Conservation (phyloP, 257 asterid species). For the Gynochthodes officinalis region DNA sequence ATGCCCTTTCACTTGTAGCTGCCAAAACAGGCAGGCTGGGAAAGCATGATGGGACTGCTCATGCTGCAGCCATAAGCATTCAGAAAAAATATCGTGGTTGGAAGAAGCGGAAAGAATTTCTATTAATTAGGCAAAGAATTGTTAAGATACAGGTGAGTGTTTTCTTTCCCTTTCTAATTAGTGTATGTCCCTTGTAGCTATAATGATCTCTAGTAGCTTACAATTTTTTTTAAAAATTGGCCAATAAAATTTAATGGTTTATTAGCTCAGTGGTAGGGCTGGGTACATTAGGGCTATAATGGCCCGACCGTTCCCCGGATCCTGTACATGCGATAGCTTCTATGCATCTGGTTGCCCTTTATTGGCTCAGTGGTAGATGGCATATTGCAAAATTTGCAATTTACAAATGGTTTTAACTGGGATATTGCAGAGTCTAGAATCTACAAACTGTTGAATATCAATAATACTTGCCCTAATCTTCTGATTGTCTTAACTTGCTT, state of each 20-base stretch:
- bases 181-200: neutral
- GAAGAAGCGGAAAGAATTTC: conserved; percentile 77
- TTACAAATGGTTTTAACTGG: neutral
- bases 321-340: too few species aligned
- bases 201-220: neutral
- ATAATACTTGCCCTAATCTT: neutral
- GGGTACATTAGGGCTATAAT: too few species aligned
- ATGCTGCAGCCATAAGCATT: conserved; percentile 75
- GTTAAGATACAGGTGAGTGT: conserved; percentile 86
- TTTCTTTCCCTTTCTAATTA: conserved; percentile 14
- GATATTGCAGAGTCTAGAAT: neutral
- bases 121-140: conserved; percentile 68
- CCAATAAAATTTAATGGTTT: neutral
- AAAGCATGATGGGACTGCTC: conserved; percentile 46
- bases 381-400: neutral
- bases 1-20: conserved; percentile 54
- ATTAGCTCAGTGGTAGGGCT: too few species aligned
- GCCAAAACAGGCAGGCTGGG: conserved; percentile 57
- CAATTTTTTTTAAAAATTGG: neutral
- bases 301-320: too few species aligned
- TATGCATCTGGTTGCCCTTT: too few species aligned
- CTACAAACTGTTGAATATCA: neutral
- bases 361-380: neutral
- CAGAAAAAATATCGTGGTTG: conserved; percentile 97
- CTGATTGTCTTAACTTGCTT: neutral